Evolutionary conservation across 148 eudicot genomes (phyloP).

Genomic region (Camellia sinensis): DNA sequence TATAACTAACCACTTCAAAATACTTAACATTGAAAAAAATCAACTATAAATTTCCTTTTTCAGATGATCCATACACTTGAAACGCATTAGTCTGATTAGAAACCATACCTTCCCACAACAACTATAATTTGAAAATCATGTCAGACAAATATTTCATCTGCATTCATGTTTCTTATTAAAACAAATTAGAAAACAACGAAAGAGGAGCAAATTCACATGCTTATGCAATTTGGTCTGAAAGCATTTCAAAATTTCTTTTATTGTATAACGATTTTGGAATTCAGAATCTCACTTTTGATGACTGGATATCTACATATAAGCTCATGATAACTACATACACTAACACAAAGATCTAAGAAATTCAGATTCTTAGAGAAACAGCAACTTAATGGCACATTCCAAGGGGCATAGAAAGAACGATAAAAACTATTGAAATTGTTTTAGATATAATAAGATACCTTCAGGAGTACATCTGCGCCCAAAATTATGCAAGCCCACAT

Average conservation of each 20-base stretch:
- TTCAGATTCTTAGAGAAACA: background rate
- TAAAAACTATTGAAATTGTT: background rate
- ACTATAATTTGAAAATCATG: too few species aligned
- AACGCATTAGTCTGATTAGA: too few species aligned
- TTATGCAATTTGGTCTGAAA: background rate
- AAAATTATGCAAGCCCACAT: constrained; percentile 71
- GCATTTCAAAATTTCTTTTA: background rate
- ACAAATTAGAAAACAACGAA: too few species aligned
- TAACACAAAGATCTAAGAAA: background rate
- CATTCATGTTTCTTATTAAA: too few species aligned
- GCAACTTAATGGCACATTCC: background rate
- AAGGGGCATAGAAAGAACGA: background rate
- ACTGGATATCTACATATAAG: too few species aligned
- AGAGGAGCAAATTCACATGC: too few species aligned
- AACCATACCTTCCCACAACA: too few species aligned
- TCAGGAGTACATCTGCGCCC: constrained; percentile 95
- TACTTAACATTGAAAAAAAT: too few species aligned
- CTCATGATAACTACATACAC: background rate
- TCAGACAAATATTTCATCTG: too few species aligned
- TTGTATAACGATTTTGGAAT: background rate
- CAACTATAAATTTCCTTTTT: too few species aligned
- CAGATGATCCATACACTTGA: too few species aligned
- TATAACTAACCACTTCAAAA: too few species aligned
- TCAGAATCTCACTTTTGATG: background rate
- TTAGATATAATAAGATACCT: constrained; percentile 40